phyloP scores from a whole-genome alignment of 495 filamentous ascomycete genomes.

The Hypoxylon intermedium region DNA sequence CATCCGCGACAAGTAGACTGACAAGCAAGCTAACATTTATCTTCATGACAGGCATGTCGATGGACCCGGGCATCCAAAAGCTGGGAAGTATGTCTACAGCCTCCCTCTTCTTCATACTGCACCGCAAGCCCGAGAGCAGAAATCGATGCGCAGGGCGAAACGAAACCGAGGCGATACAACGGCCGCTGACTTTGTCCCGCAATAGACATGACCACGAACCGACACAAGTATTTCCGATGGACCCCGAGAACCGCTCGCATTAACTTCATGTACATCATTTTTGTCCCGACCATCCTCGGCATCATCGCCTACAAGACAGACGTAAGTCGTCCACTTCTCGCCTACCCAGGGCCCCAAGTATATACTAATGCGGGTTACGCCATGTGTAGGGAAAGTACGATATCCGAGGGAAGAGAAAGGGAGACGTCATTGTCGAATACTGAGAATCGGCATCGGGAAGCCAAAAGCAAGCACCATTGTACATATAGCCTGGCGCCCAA shows the following conservation, averaged over 20 bases:
- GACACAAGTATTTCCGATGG: conserved; percentile 96
- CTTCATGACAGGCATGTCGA: conserved; percentile 58
- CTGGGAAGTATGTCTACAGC: conserved; percentile 67
- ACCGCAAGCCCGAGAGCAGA: background rate
- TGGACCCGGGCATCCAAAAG: conserved; percentile 82
- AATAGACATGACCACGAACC: conserved; percentile 81
- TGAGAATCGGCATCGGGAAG: conserved; percentile 46
- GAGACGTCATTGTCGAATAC: conserved; percentile 79
- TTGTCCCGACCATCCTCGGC: conserved; percentile 72
- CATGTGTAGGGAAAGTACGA: conserved; percentile 78
- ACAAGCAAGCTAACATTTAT: conserved; percentile 40
- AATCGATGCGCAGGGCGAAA: no score
- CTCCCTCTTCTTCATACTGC: conserved; percentile 2
- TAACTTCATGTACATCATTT: conserved; percentile 73
- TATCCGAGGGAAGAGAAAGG: conserved; percentile 83
- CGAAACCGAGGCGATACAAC: background rate
- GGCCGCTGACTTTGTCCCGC: background rate
- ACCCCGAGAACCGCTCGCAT: conserved; percentile 80
- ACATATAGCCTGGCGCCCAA: conserved; percentile 37
- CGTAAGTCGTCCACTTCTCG: conserved; percentile 61
- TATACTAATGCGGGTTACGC: background rate
- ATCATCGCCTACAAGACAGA: conserved; percentile 78
- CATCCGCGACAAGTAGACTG: conserved; percentile 4
- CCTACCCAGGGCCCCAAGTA: no score
- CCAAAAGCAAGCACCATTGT: conserved; percentile 27